phyloP scores from a whole-genome alignment of 2,329 filamentous ascomycete genomes.

The Calonectria pseudoreteaudii region DNA sequence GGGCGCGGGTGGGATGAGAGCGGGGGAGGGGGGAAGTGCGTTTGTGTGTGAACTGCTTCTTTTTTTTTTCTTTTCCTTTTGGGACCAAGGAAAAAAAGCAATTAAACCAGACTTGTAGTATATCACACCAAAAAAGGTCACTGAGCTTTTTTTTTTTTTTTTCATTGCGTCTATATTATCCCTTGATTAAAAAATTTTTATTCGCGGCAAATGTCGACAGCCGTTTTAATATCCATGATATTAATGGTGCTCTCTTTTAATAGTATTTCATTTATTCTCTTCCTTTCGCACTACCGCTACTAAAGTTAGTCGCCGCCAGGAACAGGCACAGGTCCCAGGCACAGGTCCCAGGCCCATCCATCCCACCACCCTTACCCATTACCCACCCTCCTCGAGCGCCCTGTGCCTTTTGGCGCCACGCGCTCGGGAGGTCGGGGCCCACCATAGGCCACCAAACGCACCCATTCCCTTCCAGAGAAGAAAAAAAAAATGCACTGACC shows the following conservation, averaged over 20 bases:
- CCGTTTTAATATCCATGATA: not conserved
- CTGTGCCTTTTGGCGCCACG: constrained; percentile 18
- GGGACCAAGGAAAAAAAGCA: not conserved
- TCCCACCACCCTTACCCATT: not conserved
- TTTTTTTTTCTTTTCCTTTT: not conserved
- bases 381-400: not conserved
- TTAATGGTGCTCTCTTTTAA: not conserved
- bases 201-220: not conserved
- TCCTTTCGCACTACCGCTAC: not conserved
- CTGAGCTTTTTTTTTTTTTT: not conserved
- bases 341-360: not conserved
- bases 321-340: not conserved
- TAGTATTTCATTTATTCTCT: not conserved
- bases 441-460: constrained; percentile 28
- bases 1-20: not conserved
- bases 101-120: not conserved
- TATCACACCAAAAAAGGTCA: not conserved
- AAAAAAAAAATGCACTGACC: constrained; percentile 6
- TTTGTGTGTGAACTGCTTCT: not conserved
- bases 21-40: constrained; percentile 4
- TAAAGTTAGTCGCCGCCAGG: not conserved
- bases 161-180: not conserved
- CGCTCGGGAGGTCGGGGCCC: constrained; percentile 22
- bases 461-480: not conserved
- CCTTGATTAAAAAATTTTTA: not conserved